Evolutionary conservation across 2,329 filamentous ascomycete genomes (phyloP), one percentile per base, ranked within the genome.

Genomic region (Pseudocercospora fuligena): DNA sequence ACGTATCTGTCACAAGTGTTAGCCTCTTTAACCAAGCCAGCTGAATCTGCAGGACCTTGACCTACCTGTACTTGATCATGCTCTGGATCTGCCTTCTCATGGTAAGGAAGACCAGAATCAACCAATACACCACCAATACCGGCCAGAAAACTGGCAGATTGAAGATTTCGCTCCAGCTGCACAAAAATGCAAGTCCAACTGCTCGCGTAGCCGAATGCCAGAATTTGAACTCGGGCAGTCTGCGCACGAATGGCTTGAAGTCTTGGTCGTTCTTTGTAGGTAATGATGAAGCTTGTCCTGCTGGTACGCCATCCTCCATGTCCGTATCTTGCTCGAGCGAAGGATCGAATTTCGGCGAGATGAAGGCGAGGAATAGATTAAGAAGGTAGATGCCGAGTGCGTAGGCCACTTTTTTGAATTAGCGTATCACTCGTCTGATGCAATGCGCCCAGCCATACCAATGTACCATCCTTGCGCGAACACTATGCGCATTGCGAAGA

Each of bases 51-150:
- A 9, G 40, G 46, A 7, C 14, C 1, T 36, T 33, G 9, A 97
- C 93, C 79, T 97, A 99, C 82, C 94, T 92, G 85, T 98, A 99
- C 85, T 98, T 99, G 87, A 99, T 94, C 95, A 99, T 99, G 84
- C 98, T 95, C 84, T 99, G 95, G 75, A 99, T 99, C 84, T 99
- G 95, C 85, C 95, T 92, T 82, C 95, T 89, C 95, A 99, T 99
- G 64, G 95, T 99, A 81, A 99, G 83, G 75, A 93, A 87, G 78
- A 99, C 97, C 68, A 99, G 86, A 78, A 99, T 97, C 79, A 99
- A 86, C 94, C 95, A 99, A 85, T 99, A 99, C 82, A 99, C 92
- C 71, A 99, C 93, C 80, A 99, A 83, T 7, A 99, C 93, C 14
- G 95, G 95, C 95, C 95, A 99, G 88, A 99, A 99, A 66, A 99